Base-by-base conservation (phyloP, 176 grass and related monocot genomes). In the Ananas comosus region DNA sequence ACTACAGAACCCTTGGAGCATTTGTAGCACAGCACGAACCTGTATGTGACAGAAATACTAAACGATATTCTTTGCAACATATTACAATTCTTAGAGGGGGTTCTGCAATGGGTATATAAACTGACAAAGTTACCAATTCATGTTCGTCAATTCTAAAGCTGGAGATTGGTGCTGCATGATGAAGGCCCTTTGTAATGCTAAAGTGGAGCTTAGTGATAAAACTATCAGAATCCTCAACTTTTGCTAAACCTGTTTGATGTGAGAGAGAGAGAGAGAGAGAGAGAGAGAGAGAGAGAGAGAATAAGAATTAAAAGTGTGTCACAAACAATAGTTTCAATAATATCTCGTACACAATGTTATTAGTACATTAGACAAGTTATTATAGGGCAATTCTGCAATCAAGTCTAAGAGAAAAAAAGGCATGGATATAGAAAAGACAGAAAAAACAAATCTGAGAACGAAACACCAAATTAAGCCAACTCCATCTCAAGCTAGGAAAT, bases 201-300 rank as follows among this genome's bases (percentile, higher is more conserved):
- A 74, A 79, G 51, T 86, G 81, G 51, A 96, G 88, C 53, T 85
- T 91, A 29, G 74, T 76, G n/a, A 96, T 80, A 49, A 96, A 96
- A 78, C 83, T 85, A 29, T 82, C 77, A 56, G 59, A 23, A 12
- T 4, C 75, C 10, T 83, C 83, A 13, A 52, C 64, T 18, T 80
- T 74, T 68, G 56, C 22, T 16, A 73, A 23, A 53, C 72, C 78
- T 80, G 64, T 68, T 56, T 1, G 19, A 18, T 8, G 2, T 17
- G 48, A 14, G 63, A 8, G 47, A 63, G 53, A 16, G 12, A 74
- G 54, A 63, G 56, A 42, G 29, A 66, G 42, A 75, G 29, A 17
- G n/a, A 27, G 13, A 13, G 19, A 74, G 49, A 2, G 28, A 29
- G 28, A 29, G 29, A 4, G 33, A 1, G 33, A 42, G 33, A 42